Evolutionary conservation across 2,329 filamentous ascomycete species (phyloP), one percentile per base, ranked within the genome.

Genomic region (Colletotrichum paranaense): DNA sequence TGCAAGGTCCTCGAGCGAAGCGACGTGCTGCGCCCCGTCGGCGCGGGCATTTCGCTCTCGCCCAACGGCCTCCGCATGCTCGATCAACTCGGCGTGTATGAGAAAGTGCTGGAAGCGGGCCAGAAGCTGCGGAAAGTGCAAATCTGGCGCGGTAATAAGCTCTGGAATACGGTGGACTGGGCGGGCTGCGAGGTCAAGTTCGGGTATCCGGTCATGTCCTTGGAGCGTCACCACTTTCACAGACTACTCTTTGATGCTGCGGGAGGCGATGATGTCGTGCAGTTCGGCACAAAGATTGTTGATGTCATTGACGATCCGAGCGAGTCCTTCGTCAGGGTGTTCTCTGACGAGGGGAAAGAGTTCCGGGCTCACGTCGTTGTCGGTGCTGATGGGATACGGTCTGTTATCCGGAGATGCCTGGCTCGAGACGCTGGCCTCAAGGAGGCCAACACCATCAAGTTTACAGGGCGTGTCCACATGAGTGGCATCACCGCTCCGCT

Each of bases 71-170:
- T 76, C 1, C 64, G 65, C 22, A 53, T 74, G 8, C 70, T 76
- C 8, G 74, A 76, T 22, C 75, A 76, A 58, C 67, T 76, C 11
- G 75, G 75, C 2, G 55, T 76, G 5, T 76, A 75, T 69, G 60
- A 73, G 22, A n/a, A 49, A 22, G 42, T 49, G 7, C 3, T 49
- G 42, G 8, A 49, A 3, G 42, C 42, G 42, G 42, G 42, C 0
- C 42, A 49, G 42, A 49, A 49, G 42, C 42, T 49, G 42, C 42
- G 42, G 1, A 49, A 49, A 22, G 42, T 49, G 42, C 42, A 49
- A 11, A 49, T 49, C 1, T 49, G 42, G 42, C 42, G 42, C 7
- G 8, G 42, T 11, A 49, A 22, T 8, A 49, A 49, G 42, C 42
- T 49, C 42, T 49, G 42, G 42, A 49, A 49, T 22, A 49, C 42